Base-by-base conservation (phyloP, 2,329 filamentous ascomycete genomes). In the Fusarium buxicola region DNA sequence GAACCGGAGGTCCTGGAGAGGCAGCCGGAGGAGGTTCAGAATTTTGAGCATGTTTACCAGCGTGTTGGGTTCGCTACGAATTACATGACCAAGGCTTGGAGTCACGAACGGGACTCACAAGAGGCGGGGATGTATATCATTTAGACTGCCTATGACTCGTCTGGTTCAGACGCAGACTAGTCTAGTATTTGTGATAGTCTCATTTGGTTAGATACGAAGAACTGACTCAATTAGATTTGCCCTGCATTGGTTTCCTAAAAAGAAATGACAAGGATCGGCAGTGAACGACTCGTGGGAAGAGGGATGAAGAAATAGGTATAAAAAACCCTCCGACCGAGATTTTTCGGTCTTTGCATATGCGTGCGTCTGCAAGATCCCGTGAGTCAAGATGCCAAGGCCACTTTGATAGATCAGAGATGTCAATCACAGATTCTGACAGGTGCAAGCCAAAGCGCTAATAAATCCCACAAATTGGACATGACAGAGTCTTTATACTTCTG, bases 31-130 rank as follows among this genome's bases (percentile, higher is more conserved):
- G 50, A 65, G 8, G 61, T 69, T 3, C 34, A 21, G n/a, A 45
- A 53, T 3, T 65, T 46, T 45, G 53, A 31, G 1, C 41, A 43
- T 47, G 62, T 69, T 5, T 69, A 56, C 18, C 58, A 69, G 30
- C 43, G 67, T 4, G 32, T 68, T 7, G 67, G 66, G 12, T 60
- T 58, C 9, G 56, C 66, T 9, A 56, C 30, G 11, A 57, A 56
- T 24, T 69, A 65, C 16, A 50, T 55, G 32, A 55, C 62, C 7
- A 30, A 40, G 7, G 58, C 43, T 0, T 69, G 67, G 67, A 48
- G 41, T 2, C 61, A 66, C 16, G 35, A 56, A 7, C 25, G 15
- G 7, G 64, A 64, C 25, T 54, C 65, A 2, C 38, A 53, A 11
- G 36, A 68, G 12, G 45, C 52, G 15, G 38, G 28, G 0, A 32